Evolutionary conservation across 345 rosid genomes (phyloP).

Genomic region (Syzygium aromaticum): DNA sequence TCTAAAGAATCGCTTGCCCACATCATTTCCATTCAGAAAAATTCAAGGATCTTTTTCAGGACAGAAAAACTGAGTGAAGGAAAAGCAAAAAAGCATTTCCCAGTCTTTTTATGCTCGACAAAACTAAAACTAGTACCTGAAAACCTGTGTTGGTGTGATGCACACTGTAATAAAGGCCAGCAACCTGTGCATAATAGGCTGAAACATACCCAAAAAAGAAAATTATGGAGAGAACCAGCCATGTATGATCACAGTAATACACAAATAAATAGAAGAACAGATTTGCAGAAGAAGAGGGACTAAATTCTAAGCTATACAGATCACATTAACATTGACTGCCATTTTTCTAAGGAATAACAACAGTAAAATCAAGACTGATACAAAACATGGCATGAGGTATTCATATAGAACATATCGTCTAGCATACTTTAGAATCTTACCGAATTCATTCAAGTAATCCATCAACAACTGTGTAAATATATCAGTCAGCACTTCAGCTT

Average conservation of each 20-base stretch:
- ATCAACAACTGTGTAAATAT: constrained; percentile 64
- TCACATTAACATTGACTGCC: neutral
- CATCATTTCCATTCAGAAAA: neutral
- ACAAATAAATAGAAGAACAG: neutral
- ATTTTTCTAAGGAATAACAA: neutral
- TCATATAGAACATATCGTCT: neutral
- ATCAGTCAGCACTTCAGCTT: constrained; percentile 62
- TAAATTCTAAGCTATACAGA: neutral
- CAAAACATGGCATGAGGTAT: neutral
- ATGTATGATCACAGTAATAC: neutral
- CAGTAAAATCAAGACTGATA: neutral
- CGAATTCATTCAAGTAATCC: constrained; percentile 95
- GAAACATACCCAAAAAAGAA: constrained; percentile 13
- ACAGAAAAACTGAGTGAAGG: neutral
- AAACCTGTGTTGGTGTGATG: constrained; percentile 50
- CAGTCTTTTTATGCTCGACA: neutral
- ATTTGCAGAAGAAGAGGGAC: neutral
- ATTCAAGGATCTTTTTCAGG: neutral
- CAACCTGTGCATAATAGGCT: constrained; percentile 94
- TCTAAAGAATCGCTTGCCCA: neutral
- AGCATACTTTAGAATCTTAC: constrained; percentile 22
- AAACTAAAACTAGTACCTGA: constrained; percentile 34
- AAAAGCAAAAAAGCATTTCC: neutral
- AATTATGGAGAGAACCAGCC: neutral
- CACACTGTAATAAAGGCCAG: constrained; percentile 69